Base-by-base conservation (phyloP, 805 yeast genomes). In the Saturnispora zaruensis region DNA sequence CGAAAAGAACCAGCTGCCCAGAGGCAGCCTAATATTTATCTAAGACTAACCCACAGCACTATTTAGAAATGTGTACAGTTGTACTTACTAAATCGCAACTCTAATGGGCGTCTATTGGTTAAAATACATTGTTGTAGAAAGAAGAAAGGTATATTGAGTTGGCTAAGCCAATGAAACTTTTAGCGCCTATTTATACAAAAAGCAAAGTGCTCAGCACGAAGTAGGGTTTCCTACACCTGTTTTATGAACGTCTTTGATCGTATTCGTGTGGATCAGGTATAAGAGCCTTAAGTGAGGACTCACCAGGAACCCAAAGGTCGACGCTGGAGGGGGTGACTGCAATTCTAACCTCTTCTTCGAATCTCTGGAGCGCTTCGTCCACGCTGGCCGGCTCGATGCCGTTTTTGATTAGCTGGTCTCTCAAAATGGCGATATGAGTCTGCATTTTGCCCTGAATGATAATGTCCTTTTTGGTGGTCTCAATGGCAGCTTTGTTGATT, bases 41-140 rank as follows among this genome's bases (percentile, higher is more conserved):
- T 86, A 76, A 84, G 93, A 85, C 86, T 72, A 70, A 85, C 93
- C 93, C 93, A 90, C 54, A 86, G 95, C 95, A 86, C 95, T 56
- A 78, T 67, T 62, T 71, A 70, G 68, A 71, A 70, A 79, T 20
- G 13, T 24, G 37, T 71, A 60, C 76, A 69, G 11, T 18, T 18
- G 40, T 38, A 61, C 68, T 64, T 74, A 67, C 70, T 69, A 72
- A 66, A 62, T 79, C 78, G 82, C 77, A 81, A 78, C 83, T 78
- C 83, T 78, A 77, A 78, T 77, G 91, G 93, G 91, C 82, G 90
- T 85, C 93, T 83, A 75, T 68, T 55, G 54, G 55, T 54, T 50
- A 55, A 55, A 59, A 64, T 56, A 60, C 64, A 60, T 62, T 59
- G 59, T 54, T 54, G 46, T 50, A 44, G 46, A 59, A 58, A 54